Percentiles rank a stretch among this genome's conserved stretches.
phyloP scores from a whole-genome alignment of 2,329 filamentous ascomycete genomes.

The Hypoxylon sp. region DNA sequence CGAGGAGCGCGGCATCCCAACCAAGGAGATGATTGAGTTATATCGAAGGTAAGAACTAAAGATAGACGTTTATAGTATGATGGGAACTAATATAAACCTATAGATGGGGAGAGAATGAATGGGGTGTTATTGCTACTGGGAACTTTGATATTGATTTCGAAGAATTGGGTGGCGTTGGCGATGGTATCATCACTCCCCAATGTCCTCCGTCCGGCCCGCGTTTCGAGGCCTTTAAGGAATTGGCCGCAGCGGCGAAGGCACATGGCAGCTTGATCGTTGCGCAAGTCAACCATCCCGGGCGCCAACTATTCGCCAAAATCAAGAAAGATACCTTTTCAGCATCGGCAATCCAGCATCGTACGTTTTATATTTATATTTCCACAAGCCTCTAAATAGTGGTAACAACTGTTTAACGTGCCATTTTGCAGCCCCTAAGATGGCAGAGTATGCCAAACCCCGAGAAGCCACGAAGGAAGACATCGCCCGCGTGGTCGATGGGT shows the following conservation, averaged over 20 bases:
- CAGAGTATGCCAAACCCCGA: constrained; percentile 63
- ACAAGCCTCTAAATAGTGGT: neutral
- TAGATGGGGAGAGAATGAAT: constrained; percentile 71
- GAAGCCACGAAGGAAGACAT: constrained; percentile 70
- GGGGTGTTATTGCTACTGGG: constrained; percentile 71
- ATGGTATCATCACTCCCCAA: constrained; percentile 70
- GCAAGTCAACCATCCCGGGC: constrained; percentile 75
- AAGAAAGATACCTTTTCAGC: constrained; percentile 59
- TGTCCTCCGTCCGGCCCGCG: constrained; percentile 67
- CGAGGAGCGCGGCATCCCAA: constrained; percentile 62
- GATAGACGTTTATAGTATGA: constrained; percentile 42
- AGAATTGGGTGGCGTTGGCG: constrained; percentile 69
- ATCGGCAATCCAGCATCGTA: constrained; percentile 56
- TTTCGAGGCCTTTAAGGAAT: constrained; percentile 72
- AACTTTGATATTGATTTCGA: constrained; percentile 76
- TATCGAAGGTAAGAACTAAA: constrained; percentile 58
- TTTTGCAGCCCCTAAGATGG: constrained; percentile 33
- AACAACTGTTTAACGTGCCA: constrained; percentile 5
- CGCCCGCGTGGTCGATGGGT: constrained; percentile 69
- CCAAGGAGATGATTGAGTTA: constrained; percentile 62
- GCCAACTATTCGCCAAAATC: constrained; percentile 61
- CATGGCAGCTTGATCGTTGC: constrained; percentile 72
- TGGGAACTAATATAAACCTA: constrained; percentile 3
- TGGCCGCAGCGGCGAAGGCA: constrained; percentile 69
- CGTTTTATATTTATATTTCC: constrained; percentile 5